Conservation (phyloP, 1,284 basidiomycete genomes). For the Naganishia sp. region DNA sequence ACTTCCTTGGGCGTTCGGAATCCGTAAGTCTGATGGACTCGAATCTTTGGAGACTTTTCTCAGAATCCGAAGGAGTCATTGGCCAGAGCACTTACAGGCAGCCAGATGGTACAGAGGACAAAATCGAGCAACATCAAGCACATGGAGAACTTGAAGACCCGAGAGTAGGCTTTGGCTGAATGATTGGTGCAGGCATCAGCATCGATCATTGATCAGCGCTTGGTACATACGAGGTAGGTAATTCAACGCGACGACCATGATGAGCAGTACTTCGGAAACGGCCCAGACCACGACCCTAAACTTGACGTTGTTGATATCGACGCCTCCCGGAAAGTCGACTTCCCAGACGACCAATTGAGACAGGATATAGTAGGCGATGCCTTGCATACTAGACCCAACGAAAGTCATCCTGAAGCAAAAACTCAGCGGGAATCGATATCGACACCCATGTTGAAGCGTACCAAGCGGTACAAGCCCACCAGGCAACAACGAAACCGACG, state of each 20-base stretch:
- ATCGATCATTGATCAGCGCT: neutral
- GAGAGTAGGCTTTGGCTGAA: constrained; percentile 61
- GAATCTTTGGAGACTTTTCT: constrained; percentile 56
- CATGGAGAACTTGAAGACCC: constrained; percentile 71
- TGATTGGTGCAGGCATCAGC: neutral
- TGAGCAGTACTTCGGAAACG: constrained; percentile 65
- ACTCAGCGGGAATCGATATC: constrained; percentile 31
- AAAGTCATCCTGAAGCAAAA: constrained; percentile 10
- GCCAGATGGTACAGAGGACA: constrained; percentile 79
- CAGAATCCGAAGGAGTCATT: neutral
- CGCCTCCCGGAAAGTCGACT: constrained; percentile 73
- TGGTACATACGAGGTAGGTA: constrained; percentile 68
- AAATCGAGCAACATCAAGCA: constrained; percentile 76
- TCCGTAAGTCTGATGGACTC: constrained; percentile 76
- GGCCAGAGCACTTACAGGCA: constrained; percentile 58
- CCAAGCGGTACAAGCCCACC: constrained; percentile 87
- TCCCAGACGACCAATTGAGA: constrained; percentile 77
- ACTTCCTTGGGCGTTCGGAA: constrained; percentile 75
- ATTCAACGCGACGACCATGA: constrained; percentile 73
- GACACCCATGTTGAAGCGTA: constrained; percentile 65
- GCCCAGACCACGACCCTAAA: constrained; percentile 81
- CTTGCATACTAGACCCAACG: constrained; percentile 54
- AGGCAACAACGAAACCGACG: constrained; percentile 81
- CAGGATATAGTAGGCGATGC: constrained; percentile 78
- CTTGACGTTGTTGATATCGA: constrained; percentile 68